Percentiles rank a stretch among this genome's conserved stretches.
phyloP scores from a whole-genome alignment of 1,284 basidiomycete genomes.

The Rhodotorula sp. region DNA sequence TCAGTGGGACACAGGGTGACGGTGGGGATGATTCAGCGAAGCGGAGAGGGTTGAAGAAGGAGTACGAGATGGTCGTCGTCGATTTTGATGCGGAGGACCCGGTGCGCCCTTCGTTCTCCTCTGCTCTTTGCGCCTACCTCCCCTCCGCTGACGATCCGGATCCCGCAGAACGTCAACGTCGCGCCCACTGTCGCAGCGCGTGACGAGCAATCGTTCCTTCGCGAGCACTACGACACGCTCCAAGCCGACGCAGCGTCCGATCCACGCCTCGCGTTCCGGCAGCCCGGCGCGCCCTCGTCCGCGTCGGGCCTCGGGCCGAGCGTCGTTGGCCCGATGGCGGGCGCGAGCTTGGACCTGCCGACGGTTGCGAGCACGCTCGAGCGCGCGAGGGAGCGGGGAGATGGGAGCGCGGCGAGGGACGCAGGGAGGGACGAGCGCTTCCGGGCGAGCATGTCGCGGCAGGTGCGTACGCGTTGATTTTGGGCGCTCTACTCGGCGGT shows the following conservation, averaged over 20 bases:
- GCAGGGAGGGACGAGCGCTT: neutral
- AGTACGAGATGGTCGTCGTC: constrained; percentile 52
- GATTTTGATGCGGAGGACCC: constrained; percentile 47
- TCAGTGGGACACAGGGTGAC: constrained; percentile 51
- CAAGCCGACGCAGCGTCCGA: constrained; percentile 83
- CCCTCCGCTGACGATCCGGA: neutral
- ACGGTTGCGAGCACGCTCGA: constrained; percentile 86
- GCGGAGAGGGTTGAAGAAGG: constrained; percentile 63
- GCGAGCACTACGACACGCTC: constrained; percentile 83
- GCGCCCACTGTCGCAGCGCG: constrained; percentile 58
- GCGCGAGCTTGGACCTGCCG: constrained; percentile 75
- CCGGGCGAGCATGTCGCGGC: constrained; percentile 17
- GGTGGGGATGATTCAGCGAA: constrained; percentile 56
- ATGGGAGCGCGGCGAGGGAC: neutral
- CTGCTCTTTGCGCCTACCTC: neutral
- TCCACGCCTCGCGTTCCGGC: constrained; percentile 73
- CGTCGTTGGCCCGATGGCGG: constrained; percentile 84
- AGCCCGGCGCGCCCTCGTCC: constrained; percentile 5
- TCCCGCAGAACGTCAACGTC: constrained; percentile 22
- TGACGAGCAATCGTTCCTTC: constrained; percentile 79
- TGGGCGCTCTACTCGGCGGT: too few species aligned
- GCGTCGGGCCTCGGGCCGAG: constrained; percentile 42
- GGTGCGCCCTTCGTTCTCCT: constrained; percentile 40
- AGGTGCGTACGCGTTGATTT: too few species aligned
- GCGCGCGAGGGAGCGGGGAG: constrained; percentile 51